phyloP scores from a whole-genome alignment of 176 grass and related monocot species.

The Tuctoria greenei region DNA sequence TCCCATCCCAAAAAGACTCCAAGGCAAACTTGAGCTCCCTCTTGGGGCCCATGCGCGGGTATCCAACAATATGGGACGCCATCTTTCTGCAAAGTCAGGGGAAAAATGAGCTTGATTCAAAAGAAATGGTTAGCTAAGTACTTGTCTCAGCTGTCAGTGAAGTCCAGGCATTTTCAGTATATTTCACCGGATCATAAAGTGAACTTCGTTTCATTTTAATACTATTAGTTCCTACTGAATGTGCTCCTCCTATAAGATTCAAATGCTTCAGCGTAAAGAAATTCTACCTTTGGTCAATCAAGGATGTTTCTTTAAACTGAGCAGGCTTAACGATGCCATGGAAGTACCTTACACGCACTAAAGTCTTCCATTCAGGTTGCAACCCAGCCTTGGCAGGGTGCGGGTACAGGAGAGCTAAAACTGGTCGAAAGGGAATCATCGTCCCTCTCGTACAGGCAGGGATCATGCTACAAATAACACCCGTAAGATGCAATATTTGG shows the following conservation, averaged over 20 bases:
- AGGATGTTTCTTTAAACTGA: constrained; percentile 17
- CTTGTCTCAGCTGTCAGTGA: neutral
- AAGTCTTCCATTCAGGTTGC: constrained; percentile 33
- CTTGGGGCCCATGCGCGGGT: constrained; percentile 97
- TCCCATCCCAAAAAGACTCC: constrained; percentile 97
- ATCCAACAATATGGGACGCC: constrained; percentile 95
- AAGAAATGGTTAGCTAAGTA: constrained; percentile 9
- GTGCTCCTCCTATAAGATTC: constrained; percentile 3
- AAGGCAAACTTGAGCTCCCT: constrained; percentile 98
- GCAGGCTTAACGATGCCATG: constrained; percentile 8
- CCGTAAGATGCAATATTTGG: neutral
- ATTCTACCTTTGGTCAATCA: constrained; percentile 37
- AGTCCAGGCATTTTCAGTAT: neutral
- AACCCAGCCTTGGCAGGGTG: constrained; percentile 31
- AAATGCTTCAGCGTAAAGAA: constrained; percentile 19
- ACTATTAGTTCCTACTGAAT: neutral
- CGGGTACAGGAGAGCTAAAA: constrained; percentile 32
- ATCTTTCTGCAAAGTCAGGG: constrained; percentile 53
- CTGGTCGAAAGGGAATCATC: constrained; percentile 3
- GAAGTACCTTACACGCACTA: constrained; percentile 30
- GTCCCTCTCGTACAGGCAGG: constrained; percentile 35
- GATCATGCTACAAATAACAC: constrained; percentile 48
- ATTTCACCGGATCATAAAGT: neutral
- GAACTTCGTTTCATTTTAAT: neutral
- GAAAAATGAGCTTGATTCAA: neutral